Evolutionary conservation across 306 rosid genomes (phyloP).

Genomic region (Begonia masoniana): DNA sequence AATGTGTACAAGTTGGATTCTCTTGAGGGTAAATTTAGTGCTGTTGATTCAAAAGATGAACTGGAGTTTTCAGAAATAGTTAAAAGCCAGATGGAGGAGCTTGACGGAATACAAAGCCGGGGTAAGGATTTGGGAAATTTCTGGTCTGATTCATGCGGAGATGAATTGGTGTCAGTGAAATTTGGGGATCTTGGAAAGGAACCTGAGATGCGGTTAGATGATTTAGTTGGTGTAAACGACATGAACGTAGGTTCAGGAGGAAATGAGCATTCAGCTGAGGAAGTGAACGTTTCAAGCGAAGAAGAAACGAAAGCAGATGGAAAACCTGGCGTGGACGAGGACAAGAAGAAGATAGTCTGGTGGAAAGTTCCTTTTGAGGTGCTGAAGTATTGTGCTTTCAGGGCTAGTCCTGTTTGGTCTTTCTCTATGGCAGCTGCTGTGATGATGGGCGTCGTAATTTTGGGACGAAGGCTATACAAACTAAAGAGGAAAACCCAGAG

Average conservation of each 20-base stretch:
- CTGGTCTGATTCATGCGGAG: slow-evolving; percentile 29
- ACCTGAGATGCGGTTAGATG: not conserved
- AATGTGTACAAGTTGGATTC: slow-evolving; percentile 4
- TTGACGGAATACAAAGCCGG: slow-evolving; percentile 10
- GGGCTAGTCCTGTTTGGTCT: slow-evolving; percentile 62
- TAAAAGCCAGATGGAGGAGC: slow-evolving; percentile 11
- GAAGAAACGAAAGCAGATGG: slow-evolving; percentile 23
- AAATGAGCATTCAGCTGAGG: slow-evolving; percentile 6
- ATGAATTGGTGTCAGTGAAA: slow-evolving; percentile 8
- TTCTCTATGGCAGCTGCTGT: slow-evolving; percentile 60
- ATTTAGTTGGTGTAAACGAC: slow-evolving; percentile 11
- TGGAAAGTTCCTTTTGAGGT: slow-evolving; percentile 84
- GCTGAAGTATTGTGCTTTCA: slow-evolving; percentile 56
- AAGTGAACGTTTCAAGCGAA: slow-evolving; percentile 5
- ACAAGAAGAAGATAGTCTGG: slow-evolving; percentile 41
- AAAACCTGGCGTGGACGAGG: slow-evolving; percentile 17
- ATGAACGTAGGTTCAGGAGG: slow-evolving; percentile 15
- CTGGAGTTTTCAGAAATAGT: not conserved
- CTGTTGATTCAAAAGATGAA: slow-evolving; percentile 14
- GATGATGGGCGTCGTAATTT: slow-evolving; percentile 48
- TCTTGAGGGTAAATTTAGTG: slow-evolving; percentile 7
- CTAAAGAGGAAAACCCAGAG: slow-evolving; percentile 61
- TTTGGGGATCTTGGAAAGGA: slow-evolving; percentile 11
- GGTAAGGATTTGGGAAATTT: slow-evolving; percentile 16
- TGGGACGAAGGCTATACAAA: slow-evolving; percentile 60